A percentile compares a stretch with the other conserved stretches of the same genome.
Conservation (phyloP, 2,329 filamentous ascomycete genomes). For the Ceratocystis colombiana region DNA sequence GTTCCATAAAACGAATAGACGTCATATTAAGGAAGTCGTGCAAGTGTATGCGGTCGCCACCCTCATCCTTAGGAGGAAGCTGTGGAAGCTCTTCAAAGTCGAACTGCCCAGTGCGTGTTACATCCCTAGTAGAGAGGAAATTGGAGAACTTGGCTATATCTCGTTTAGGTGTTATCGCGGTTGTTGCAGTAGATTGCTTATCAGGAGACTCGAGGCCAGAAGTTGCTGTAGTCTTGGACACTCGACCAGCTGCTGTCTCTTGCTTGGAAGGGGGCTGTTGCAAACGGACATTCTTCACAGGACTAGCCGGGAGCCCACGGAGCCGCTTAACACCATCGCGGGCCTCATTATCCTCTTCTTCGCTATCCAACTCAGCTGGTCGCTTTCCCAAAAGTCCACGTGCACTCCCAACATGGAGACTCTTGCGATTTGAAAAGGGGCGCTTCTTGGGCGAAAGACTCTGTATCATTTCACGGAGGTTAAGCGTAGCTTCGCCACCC, state of each 20-base stretch:
- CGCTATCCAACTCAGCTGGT: slow-evolving; percentile 58
- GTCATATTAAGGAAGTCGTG: slow-evolving; percentile 93
- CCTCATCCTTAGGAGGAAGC: slow-evolving; percentile 34
- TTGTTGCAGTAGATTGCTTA: slow-evolving; percentile 40
- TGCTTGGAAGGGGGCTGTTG: slow-evolving; percentile 58
- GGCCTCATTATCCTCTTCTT: slow-evolving; percentile 47
- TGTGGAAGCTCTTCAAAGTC: slow-evolving; percentile 36
- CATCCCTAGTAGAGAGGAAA: slow-evolving; percentile 29
- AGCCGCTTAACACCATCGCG: slow-evolving; percentile 56
- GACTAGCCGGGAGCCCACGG: slow-evolving; percentile 61
- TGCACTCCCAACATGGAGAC: slow-evolving; percentile 64
- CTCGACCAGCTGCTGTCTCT: slow-evolving; percentile 53
- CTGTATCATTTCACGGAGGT: slow-evolving; percentile 66
- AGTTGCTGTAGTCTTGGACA: slow-evolving; percentile 38
- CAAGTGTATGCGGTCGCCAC: slow-evolving; percentile 60
- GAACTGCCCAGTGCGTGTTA: slow-evolving; percentile 18
- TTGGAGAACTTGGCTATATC: slow-evolving; percentile 18
- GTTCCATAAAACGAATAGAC: slow-evolving; percentile 94
- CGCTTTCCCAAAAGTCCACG: slow-evolving; percentile 64
- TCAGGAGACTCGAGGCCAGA: slow-evolving; percentile 35
- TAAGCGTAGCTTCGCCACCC: slow-evolving; percentile 50
- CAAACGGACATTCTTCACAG: slow-evolving; percentile 63
- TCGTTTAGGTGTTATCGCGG: slow-evolving; percentile 35
- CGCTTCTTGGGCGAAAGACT: slow-evolving; percentile 68
- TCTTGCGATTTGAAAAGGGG: slow-evolving; percentile 57